Evolutionary conservation across 495 filamentous ascomycete genomes (phyloP), one percentile per base, ranked within the genome.

Genomic region (Cudoniella acicularis): DNA sequence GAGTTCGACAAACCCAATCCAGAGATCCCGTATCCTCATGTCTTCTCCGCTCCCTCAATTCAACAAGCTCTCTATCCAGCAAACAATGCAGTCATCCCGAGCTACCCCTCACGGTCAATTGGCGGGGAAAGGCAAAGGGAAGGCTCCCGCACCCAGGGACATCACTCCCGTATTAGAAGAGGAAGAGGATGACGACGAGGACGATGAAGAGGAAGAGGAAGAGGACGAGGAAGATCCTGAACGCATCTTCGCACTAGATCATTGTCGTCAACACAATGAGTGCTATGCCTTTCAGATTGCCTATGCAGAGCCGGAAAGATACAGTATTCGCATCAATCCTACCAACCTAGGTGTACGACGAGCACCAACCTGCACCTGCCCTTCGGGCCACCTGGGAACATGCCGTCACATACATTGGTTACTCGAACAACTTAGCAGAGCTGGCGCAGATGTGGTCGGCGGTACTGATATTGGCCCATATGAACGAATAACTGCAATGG

Each of bases 261-360:
- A 65, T 52, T 63, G 62, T 25, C 59, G 61, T 30, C 49, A 62
- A 36, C 43, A 48, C 25, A 57, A 42, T 40, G 17, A 50, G 16
- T 17, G 26, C n/a, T 68, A 61, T 50, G 66, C 66, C 23, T 68
- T 65, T 45, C 66, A 68, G 36, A 52, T 68, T 17, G 58, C 61
- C 17, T 61, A 64, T 42, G 57, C 61, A 10, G 51, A 64, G 27
- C 60, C 63, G 1, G 23, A 59, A 18, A 57, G 54, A 43, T 56
- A 53, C 48, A 54, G 66, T 46, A 45, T 68, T 20, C 52, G 66
- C 13, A 65, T 67, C 49, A 50, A 36, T 22, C 41, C 59, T 1
- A 47, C 55, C 10, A 36, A 54, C 8, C 17, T 36, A n/a, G 30
- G 30, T 36, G 30, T 36, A 36, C 30, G 30, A 10, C 36, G 25